A percentile compares a stretch with the other conserved stretches of the same genome.
Evolutionary conservation across 768 basidiomycete genomes (phyloP).

Genomic region (Phanerochaete carnosa): DNA sequence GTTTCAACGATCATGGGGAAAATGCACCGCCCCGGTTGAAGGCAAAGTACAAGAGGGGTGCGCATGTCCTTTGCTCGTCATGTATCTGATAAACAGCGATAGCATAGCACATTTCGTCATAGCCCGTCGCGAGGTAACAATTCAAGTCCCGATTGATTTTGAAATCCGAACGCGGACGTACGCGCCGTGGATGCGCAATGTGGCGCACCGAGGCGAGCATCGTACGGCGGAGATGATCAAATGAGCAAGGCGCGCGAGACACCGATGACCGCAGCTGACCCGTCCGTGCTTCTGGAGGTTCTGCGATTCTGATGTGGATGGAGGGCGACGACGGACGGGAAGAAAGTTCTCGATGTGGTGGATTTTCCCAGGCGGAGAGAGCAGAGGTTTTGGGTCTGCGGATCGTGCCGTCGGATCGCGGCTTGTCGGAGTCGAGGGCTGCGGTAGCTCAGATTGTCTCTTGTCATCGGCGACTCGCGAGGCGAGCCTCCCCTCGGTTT

Average conservation of each 20-base stretch:
- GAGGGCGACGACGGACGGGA: neutral
- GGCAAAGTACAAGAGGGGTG: no score
- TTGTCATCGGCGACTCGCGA: neutral
- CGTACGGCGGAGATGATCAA: no score
- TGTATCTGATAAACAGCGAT: neutral
- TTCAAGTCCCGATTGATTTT: neutral
- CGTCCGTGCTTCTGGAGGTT: neutral
- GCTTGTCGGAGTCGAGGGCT: neutral
- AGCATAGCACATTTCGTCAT: neutral
- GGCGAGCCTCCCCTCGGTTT: neutral
- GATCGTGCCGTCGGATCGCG: neutral
- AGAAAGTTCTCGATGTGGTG: neutral
- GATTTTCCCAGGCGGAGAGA: neutral
- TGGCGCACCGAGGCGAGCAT: neutral
- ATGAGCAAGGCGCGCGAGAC: no score
- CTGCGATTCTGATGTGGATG: neutral
- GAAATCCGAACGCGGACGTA: neutral
- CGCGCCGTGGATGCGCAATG: neutral
- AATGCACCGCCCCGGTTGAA: no score
- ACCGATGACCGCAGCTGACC: neutral
- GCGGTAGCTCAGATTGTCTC: neutral
- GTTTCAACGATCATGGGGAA: no score
- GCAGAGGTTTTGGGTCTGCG: neutral
- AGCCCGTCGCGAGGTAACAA: neutral
- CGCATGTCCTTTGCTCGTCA: no score